These are phyloP conservation scores for Pseudocercospora cruenta DNA, from an alignment of 2,329 filamentous ascomycete genomes.

Conservation along the genomic window DNA sequence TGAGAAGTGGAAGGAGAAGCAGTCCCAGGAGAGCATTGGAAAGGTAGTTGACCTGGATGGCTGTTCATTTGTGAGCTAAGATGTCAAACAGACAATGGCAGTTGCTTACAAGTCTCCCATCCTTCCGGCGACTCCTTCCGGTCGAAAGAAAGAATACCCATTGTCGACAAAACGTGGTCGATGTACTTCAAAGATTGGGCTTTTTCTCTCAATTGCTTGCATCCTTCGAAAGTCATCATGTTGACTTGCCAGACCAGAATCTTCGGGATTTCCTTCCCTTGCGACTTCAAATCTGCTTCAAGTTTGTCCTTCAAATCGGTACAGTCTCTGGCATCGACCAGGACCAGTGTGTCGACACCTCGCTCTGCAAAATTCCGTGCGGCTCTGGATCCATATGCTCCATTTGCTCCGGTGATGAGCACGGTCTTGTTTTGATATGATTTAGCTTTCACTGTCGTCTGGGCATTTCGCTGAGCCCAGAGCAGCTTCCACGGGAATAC, in stretches of 20 bases:
- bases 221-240: conserved; percentile 20
- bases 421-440: conserved; percentile 13
- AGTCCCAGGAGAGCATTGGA: conserved; percentile 15
- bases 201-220: conserved; percentile 14
- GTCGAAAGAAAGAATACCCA: conserved; percentile 19
- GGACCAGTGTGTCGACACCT: conserved; percentile 13
- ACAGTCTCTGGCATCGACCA: conserved; percentile 21
- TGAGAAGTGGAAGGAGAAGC: conserved; percentile 11
- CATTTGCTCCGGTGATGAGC: conserved; percentile 18
- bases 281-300: conserved; percentile 7
- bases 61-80: background rate
- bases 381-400: conserved; percentile 19
- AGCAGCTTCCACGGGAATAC: conserved; percentile 16
- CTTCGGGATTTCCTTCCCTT: background rate
- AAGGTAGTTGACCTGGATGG: conserved; percentile 21
- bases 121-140: conserved; percentile 19
- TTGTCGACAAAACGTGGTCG: conserved; percentile 17
- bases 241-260: conserved; percentile 19
- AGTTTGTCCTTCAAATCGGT: conserved; percentile 14
- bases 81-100: background rate
- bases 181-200: conserved; percentile 7
- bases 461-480: conserved; percentile 11
- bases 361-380: conserved; percentile 15
- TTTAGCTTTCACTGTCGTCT: conserved; percentile 7
- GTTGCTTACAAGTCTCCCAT: conserved; percentile 18